Base-by-base conservation (phyloP, 2,329 filamentous ascomycete genomes). In the Tolypocladium album region DNA sequence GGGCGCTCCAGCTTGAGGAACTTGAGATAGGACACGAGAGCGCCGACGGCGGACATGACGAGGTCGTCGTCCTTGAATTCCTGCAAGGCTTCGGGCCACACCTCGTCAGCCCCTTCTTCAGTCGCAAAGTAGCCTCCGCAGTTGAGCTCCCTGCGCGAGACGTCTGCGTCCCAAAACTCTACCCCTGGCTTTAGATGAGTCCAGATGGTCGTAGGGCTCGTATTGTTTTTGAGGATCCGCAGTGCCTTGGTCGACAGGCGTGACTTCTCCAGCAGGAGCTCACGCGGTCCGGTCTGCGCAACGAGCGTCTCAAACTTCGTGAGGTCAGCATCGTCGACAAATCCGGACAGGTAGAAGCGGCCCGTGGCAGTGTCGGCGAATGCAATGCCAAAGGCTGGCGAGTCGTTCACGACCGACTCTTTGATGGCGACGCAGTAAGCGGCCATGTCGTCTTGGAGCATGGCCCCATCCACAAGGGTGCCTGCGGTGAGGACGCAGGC, bases 221-320 rank as follows among this genome's bases (percentile, higher is more conserved):
- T 97, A 72, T 95, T 97, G 71, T 96, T 97, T 76, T 97, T 99
- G 65, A 99, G 78, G 52, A 99, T 96, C 3, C 94, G 88, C 61
- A 96, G 75, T 0, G 90, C 90, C 70, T 94, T 96, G n/a, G 88
- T 86, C 0, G 92, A 97, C 38, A 97, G 79, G 36, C 81, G 87
- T 0, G 87, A 89, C 73, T 95, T 97, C 71, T 99, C 94, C 0
- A 99, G 77, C 0, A 99, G 77, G 53, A 99, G 76, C 73, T 99
- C 94, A 57, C 90, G 88, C 0, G 94, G 94, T 24, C 88, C 84
- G 20, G 87, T 96, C 72, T 99, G 94, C 20, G 94, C 94, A 43
- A 99, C 87, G 63, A 99, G 89, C 0, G 94, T 99, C 77, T 99
- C 94, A 66, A 99, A 97, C 70, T 92, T 96, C 61, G 94, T 99